Base-by-base conservation (phyloP, 2,329 filamentous ascomycete genomes). In the Apiospora hydei region DNA sequence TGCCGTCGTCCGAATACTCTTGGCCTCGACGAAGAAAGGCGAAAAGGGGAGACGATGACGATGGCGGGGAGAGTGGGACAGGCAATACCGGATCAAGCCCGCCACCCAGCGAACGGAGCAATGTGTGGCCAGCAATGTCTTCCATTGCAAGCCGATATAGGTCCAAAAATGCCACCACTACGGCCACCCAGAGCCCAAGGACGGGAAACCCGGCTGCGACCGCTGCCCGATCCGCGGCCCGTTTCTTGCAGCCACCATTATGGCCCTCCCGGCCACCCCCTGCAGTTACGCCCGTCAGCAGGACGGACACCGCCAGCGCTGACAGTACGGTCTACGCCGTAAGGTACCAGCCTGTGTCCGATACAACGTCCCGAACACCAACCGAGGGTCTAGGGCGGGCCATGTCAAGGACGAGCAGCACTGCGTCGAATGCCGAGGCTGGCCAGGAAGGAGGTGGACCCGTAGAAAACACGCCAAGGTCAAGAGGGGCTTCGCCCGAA, bases 261-360 rank as follows among this genome's bases (percentile, higher is more conserved):
- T 88, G 88, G 90, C 85, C 89, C 72, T 79, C 88, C 74, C 82
- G 89, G n/a, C 89, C 89, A 53, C 81, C 85, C 7, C 85, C 87
- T 47, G 85, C 86, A 44, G 84, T 85, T 2, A 91, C 89, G 0
- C 89, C 89, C 0, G 79, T 90, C 61, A 91, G 89, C 77, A 84
- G 89, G 74, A 89, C 89, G 24, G 89, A 92, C 73, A 91, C 90
- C 1, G 86, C 88, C 24, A 91, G 89, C 76, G 89, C 88, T 0
- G 89, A 89, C 64, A 91, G 89, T 78, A 92, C 90, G 0, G 87
- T 89, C 3, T 92, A 92, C 74, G 88, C 89, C 8, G 85, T 92
- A 47, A 85, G 89, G 70, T 91, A 91, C 74, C 89, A 90, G 71
- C 84, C 88, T 14, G 83, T 88, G 8, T 87, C 88, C 1, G 90